Conservation (phyloP, 345 rosid species). For the Pugionium dolabratum region DNA sequence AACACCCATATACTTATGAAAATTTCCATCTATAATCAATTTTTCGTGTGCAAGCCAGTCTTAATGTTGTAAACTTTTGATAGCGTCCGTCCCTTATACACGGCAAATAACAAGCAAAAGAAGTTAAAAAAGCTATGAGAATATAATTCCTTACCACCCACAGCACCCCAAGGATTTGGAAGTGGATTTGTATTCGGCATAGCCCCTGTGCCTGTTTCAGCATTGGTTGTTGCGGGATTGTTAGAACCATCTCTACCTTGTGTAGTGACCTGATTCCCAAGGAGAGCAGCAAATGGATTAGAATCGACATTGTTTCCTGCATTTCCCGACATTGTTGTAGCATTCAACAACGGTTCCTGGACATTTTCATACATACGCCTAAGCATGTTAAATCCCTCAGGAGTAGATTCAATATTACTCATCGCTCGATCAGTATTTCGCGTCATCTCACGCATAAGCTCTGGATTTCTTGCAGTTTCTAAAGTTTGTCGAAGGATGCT, state of each 20-base stretch:
- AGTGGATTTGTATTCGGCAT: slow-evolving; percentile 78
- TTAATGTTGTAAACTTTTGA: neutral
- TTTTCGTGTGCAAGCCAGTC: neutral
- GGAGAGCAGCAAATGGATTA: slow-evolving; percentile 56
- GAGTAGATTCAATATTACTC: slow-evolving; percentile 78
- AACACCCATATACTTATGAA: neutral
- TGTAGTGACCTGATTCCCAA: slow-evolving; percentile 49
- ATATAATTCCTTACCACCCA: slow-evolving; percentile 44
- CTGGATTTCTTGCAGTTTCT: slow-evolving; percentile 80
- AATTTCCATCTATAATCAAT: neutral
- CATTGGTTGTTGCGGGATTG: slow-evolving; percentile 44
- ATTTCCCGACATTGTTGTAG: slow-evolving; percentile 61
- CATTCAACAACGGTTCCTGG: slow-evolving; percentile 73
- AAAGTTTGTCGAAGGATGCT: slow-evolving; percentile 66
- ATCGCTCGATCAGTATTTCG: slow-evolving; percentile 71
- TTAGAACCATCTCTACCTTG: slow-evolving; percentile 49
- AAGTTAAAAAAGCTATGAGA: slow-evolving; percentile 4
- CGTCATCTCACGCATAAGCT: slow-evolving; percentile 90
- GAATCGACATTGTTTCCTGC: slow-evolving; percentile 46
- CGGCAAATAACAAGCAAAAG: neutral
- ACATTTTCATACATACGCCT: slow-evolving; percentile 84
- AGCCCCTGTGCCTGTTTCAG: slow-evolving; percentile 47
- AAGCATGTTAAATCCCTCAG: slow-evolving; percentile 79
- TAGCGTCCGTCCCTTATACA: neutral
- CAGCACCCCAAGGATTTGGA: slow-evolving; percentile 79